These are phyloP conservation scores for Endoconidiophora polonica DNA, from an alignment of 2,329 filamentous ascomycete species.

Conservation along the genomic window DNA sequence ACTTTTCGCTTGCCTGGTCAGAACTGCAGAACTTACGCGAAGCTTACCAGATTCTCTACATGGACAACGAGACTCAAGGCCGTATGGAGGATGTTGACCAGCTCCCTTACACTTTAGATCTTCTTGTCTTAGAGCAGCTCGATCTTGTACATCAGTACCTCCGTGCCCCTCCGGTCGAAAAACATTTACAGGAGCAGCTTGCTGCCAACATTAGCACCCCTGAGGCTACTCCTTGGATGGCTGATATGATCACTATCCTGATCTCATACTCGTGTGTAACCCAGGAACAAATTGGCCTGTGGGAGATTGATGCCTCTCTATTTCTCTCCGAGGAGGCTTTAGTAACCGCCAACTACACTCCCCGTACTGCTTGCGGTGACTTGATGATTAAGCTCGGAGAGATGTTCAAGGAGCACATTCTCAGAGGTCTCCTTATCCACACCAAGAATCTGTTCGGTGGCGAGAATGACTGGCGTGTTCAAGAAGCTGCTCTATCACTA, in stretches of 20 bases:
- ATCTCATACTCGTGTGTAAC: slow-evolving; percentile 80
- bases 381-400: slow-evolving; percentile 83
- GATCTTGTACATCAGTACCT: slow-evolving; percentile 89
- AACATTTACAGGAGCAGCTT: slow-evolving; percentile 73
- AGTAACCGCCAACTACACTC: slow-evolving; percentile 89
- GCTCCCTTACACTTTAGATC: slow-evolving; percentile 88
- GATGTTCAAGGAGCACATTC: slow-evolving; percentile 60
- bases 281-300: slow-evolving; percentile 80
- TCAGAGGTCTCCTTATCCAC: slow-evolving; percentile 64
- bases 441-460: slow-evolving; percentile 56
- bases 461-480: slow-evolving; percentile 39
- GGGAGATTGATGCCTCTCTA: slow-evolving; percentile 92
- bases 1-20: slow-evolving; percentile 81
- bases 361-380: slow-evolving; percentile 81
- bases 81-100: slow-evolving; percentile 78
- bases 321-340: slow-evolving; percentile 92
- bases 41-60: slow-evolving; percentile 68
- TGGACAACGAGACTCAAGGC: slow-evolving; percentile 70
- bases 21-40: slow-evolving; percentile 60
- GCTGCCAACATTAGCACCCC: slow-evolving; percentile 36
- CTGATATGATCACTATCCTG: slow-evolving; percentile 73
- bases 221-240: slow-evolving; percentile 59
- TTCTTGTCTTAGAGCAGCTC: slow-evolving; percentile 80
- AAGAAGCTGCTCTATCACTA: slow-evolving; percentile 71
- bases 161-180: slow-evolving; percentile 71